A percentile compares a stretch with the other conserved stretches of the same genome.
Conservation (phyloP, 371 early-diverging fungal genomes). For the Rhizopus microsporus region DNA sequence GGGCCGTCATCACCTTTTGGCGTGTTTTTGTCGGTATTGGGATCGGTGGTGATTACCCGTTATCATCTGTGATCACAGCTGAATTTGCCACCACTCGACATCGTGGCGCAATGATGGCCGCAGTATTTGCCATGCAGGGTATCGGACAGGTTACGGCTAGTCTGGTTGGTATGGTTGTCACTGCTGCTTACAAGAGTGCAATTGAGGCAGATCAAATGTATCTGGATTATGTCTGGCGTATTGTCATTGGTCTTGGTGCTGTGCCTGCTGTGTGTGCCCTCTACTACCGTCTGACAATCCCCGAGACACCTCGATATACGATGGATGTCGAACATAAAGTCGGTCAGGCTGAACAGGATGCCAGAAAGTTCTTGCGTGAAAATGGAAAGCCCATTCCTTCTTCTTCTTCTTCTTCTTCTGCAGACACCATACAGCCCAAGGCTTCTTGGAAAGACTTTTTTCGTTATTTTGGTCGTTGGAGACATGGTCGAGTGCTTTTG, state of each 20-base stretch:
- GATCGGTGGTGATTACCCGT: constrained; percentile 79
- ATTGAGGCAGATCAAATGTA: constrained; percentile 55
- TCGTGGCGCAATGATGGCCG: constrained; percentile 83
- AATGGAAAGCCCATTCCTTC: constrained; percentile 5
- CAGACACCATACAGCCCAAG: constrained; percentile 34
- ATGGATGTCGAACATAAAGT: constrained; percentile 72
- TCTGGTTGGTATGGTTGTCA: constrained; percentile 62
- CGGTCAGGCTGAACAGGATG: constrained; percentile 57
- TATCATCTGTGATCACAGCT: constrained; percentile 78
- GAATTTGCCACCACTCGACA: constrained; percentile 77
- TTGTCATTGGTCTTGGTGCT: constrained; percentile 69
- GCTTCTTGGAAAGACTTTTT: constrained; percentile 62
- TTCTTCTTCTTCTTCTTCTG: constrained; percentile 33
- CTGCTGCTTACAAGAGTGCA: constrained; percentile 57
- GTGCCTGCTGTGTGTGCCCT: constrained; percentile 65
- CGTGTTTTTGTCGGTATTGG: constrained; percentile 77
- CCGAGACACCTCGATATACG: constrained; percentile 84
- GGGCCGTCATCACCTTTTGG: constrained; percentile 75
- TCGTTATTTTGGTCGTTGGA: constrained; percentile 57
- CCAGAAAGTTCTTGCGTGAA: constrained; percentile 40
- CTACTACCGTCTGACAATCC: constrained; percentile 82
- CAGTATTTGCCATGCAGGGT: constrained; percentile 89
- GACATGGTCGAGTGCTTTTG: constrained; percentile 56
- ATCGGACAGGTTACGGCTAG: constrained; percentile 76
- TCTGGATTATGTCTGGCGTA: constrained; percentile 82